Evolutionary conservation across 495 filamentous ascomycete species (phyloP).

Genomic region (Halenospora varia): DNA sequence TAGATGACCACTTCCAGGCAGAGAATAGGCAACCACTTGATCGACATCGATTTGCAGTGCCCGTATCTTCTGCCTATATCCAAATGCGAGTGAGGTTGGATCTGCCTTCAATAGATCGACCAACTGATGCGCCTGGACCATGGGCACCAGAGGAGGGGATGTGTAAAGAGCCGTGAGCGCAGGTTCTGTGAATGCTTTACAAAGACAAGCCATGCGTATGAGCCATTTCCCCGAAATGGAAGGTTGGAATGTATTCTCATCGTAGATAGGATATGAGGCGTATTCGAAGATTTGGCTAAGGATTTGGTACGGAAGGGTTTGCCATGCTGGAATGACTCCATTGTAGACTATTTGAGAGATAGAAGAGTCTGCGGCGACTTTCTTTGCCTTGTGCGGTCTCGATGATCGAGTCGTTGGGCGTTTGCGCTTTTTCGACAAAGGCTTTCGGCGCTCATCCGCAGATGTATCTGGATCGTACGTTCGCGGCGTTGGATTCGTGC

Average conservation of each 20-base stretch:
- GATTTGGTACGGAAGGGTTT: conserved; percentile 66
- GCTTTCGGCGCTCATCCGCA: conserved; percentile 1
- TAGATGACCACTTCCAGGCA: conserved; percentile 33
- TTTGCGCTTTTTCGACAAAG: conserved; percentile 5
- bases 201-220: conserved; percentile 53
- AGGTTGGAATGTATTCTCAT: conserved; percentile 34
- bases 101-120: conserved; percentile 31
- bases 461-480: neutral
- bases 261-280: conserved; percentile 58
- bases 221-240: conserved; percentile 54
- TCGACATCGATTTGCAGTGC: conserved; percentile 63
- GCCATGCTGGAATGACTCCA: conserved; percentile 58
- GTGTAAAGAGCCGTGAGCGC: conserved; percentile 71
- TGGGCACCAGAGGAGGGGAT: conserved; percentile 57
- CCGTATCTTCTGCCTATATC: conserved; percentile 65
- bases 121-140: conserved; percentile 39
- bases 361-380: neutral
- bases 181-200: conserved; percentile 65
- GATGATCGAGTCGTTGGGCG: neutral
- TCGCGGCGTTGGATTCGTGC: neutral
- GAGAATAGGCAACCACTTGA: conserved; percentile 28
- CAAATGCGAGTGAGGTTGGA: conserved; percentile 37
- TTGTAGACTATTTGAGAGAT: neutral
- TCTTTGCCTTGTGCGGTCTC: neutral
- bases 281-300: conserved; percentile 64